These are phyloP conservation scores for Camellia japonica DNA, from an alignment of 148 eudicot genomes.

Conservation along the genomic window DNA sequence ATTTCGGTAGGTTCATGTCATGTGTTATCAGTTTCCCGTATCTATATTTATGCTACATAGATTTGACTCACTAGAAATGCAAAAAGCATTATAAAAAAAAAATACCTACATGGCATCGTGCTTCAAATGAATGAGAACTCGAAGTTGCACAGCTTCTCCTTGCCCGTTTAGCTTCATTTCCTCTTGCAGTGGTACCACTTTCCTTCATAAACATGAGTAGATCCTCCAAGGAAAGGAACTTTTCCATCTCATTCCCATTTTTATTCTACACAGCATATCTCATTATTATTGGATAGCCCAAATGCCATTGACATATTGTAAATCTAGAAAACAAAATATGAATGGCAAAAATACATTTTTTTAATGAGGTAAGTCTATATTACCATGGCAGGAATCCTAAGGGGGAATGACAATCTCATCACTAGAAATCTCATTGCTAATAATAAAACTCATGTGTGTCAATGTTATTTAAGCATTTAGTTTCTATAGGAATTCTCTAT, in stretches of 20 bases:
- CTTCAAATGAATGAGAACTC: constrained; percentile 36
- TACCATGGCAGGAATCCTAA: too few relatives aligned
- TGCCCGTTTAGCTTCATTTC: constrained; percentile 33
- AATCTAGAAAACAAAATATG: constrained; percentile 7
- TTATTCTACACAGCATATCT: constrained; percentile 37
- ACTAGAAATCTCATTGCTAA: too few relatives aligned
- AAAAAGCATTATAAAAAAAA: constrained; percentile 7
- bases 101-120: constrained; percentile 59
- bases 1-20: too few relatives aligned
- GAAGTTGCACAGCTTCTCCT: constrained; percentile 34
- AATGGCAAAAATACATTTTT: not conserved
- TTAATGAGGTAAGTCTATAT: too few relatives aligned
- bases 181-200: constrained; percentile 25
- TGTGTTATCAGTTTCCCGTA: too few relatives aligned
- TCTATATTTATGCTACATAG: too few relatives aligned
- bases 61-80: not conserved
- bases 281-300: constrained; percentile 14
- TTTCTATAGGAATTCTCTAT: too few relatives aligned
- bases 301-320: not conserved
- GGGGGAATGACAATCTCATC: too few relatives aligned
- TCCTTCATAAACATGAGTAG: constrained; percentile 38
- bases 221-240: constrained; percentile 45
- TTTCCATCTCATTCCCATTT: constrained; percentile 30
- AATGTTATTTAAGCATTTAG: too few relatives aligned
- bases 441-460: too few relatives aligned